These are phyloP conservation scores for Xanthoceras sorbifolium DNA, from an alignment of 345 rosid genomes.

Conservation along the genomic window DNA sequence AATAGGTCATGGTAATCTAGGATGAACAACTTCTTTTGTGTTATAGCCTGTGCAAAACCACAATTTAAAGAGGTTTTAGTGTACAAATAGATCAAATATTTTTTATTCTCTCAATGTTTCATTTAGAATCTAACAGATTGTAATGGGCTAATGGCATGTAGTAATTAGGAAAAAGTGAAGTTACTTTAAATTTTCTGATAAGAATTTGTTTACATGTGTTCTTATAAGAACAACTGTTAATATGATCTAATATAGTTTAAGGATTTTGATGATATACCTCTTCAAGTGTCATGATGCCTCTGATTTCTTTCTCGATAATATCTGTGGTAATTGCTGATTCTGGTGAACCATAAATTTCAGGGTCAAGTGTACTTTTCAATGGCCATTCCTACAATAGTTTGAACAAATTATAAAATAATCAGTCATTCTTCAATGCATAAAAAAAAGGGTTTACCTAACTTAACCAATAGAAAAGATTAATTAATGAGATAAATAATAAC, in stretches of 20 bases:
- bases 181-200: too few relatives aligned
- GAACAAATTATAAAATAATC: not conserved
- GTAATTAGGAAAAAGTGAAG: not conserved
- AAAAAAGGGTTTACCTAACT: not conserved
- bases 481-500: not conserved
- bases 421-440: not conserved
- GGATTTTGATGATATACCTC: slow-evolving; percentile 40
- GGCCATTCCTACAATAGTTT: slow-evolving; percentile 77
- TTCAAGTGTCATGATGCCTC: slow-evolving; percentile 47
- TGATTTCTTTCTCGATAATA: slow-evolving; percentile 50
- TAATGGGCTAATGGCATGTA: too few relatives aligned
- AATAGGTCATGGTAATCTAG: slow-evolving; percentile 60
- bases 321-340: slow-evolving; percentile 67
- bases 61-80: not conserved
- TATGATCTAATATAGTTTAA: not conserved
- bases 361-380: slow-evolving; percentile 67
- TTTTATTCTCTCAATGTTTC: too few relatives aligned
- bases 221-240: too few relatives aligned
- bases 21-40: slow-evolving; percentile 50
- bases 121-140: too few relatives aligned
- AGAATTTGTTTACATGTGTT: too few relatives aligned
- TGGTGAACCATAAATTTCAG: slow-evolving; percentile 57
- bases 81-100: not conserved
- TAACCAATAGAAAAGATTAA: not conserved
- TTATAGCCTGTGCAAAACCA: slow-evolving; percentile 39